These are phyloP conservation scores for Cylindrotheca closterium DNA, from an alignment of 108 stramenopile species.

Conservation along the genomic window DNA sequence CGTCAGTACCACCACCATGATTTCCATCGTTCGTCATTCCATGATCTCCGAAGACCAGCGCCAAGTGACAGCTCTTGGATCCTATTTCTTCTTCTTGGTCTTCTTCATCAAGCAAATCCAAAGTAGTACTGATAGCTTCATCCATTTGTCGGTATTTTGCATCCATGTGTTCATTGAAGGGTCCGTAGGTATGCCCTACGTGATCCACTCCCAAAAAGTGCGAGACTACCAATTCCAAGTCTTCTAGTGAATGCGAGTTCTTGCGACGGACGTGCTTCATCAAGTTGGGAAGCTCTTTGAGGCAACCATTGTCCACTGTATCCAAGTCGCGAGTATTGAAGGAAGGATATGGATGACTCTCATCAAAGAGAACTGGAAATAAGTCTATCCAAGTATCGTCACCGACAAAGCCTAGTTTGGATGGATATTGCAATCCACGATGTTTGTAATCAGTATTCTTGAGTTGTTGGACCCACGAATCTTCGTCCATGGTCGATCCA, in stretches of 20 bases:
- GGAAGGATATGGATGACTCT: conserved; percentile 86
- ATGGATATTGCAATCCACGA: conserved; percentile 20
- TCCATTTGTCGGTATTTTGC: conserved; percentile 92
- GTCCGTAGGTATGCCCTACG: conserved; percentile 96
- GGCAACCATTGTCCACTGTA: conserved; percentile 96
- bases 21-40: conserved; percentile 99
- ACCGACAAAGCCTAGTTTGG: conserved; percentile 85
- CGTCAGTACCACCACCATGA: conserved; percentile 96
- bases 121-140: conserved; percentile 56
- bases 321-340: conserved; percentile 98
- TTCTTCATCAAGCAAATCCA: conserved; percentile 50
- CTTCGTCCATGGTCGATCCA: conserved; percentile 79
- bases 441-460: conserved; percentile 14
- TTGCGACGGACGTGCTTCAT: conserved; percentile 40
- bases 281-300: conserved; percentile 58
- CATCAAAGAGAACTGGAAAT: conserved; percentile 88
- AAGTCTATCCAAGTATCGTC: conserved; percentile 98
- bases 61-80: conserved; percentile 57
- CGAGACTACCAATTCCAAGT: conserved; percentile 71
- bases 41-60: conserved; percentile 91
- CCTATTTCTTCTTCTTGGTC: too few relatives aligned
- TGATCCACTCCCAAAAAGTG: conserved; percentile 98
- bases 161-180: conserved; percentile 85
- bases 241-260: conserved; percentile 22
- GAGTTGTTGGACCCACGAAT: conserved; percentile 82